phyloP scores from a whole-genome alignment of 495 filamentous ascomycete species.

The Delitschia confertaspora region DNA sequence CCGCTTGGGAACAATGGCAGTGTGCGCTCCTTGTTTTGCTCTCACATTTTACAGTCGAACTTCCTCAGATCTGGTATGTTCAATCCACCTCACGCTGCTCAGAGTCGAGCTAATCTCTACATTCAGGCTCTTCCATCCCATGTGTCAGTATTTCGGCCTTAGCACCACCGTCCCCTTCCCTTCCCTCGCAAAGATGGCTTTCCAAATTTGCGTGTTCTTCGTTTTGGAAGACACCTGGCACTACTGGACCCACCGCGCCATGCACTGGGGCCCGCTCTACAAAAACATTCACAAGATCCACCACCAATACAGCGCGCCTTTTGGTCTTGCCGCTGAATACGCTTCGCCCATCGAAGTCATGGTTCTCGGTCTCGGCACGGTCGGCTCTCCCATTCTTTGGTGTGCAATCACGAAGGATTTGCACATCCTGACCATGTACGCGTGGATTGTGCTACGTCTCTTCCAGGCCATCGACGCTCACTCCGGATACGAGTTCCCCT shows the following conservation, averaged over 20 bases:
- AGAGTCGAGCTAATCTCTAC: neutral
- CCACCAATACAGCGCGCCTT: conserved; percentile 95
- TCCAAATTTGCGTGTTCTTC: conserved; percentile 91
- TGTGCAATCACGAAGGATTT: conserved; percentile 73
- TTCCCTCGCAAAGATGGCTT: conserved; percentile 68
- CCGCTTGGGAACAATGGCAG: conserved; percentile 81
- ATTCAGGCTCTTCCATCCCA: conserved; percentile 82
- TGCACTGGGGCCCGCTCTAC: conserved; percentile 95
- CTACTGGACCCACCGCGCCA: conserved; percentile 88
- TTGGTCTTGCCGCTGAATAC: conserved; percentile 94
- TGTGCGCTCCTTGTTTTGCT: conserved; percentile 87
- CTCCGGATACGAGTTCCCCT: conserved; percentile 95
- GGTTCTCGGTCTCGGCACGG: conserved; percentile 88
- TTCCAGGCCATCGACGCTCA: conserved; percentile 98
- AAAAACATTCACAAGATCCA: conserved; percentile 95
- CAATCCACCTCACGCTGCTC: neutral
- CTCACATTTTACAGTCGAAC: conserved; percentile 90
- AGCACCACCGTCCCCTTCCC: conserved; percentile 87
- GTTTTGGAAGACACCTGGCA: conserved; percentile 96
- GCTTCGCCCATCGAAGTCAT: conserved; percentile 96
- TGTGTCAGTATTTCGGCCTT: conserved; percentile 88
- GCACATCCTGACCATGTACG: conserved; percentile 94
- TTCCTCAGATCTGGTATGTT: conserved; percentile 86
- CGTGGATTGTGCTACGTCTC: conserved; percentile 87
- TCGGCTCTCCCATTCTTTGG: conserved; percentile 77